Base-by-base conservation (phyloP, 2,329 filamentous ascomycete species). In the Verruconis gallopava region DNA sequence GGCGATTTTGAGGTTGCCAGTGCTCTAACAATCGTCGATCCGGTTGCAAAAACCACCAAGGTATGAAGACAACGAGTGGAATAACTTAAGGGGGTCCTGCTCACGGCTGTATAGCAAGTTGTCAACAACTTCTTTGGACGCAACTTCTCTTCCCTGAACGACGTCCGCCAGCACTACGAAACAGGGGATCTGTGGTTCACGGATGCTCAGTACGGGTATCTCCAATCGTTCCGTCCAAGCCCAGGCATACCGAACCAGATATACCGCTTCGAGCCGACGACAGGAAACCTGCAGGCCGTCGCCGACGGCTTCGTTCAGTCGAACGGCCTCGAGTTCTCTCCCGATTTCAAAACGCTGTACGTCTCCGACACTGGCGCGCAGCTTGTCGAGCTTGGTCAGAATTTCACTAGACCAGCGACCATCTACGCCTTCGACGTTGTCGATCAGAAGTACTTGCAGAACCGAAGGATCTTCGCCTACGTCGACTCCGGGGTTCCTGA, bases 181-280 rank as follows among this genome's bases (percentile, higher is more conserved):
- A 75, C 69, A 44, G 64, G 66, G n/a, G 67, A 73, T 19, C 58
- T 79, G n/a, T 80, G 76, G 60, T 79, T 80, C 50, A 79, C 75
- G 1, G 75, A 80, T 44, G 69, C 72, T 0, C 63, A 68, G 5
- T 79, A 79, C 48, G 76, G 73, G 3, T 71, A 64, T 46, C 61
- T 71, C 33, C 75, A 79, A 50, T 63, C 71, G 18, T 77, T 79
- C 49, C 64, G 75, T 0, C 69, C 69, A 0, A 48, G 54, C 4
- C 73, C 73, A 0, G 67, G 66, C 0, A 52, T 77, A 9, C 70
- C 63, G 3, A 71, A 69, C 44, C 75, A 79, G 50, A 71, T 78
- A 0, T 79, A 79, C 52, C 66, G 72, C 2, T 68, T 70, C 36
- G 66, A 72, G 35, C 64, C 67, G 1, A 49, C 46, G 0, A 75